Base-by-base conservation (phyloP, 2,329 filamentous ascomycete genomes). In the Scedosporium apiospermum region DNA sequence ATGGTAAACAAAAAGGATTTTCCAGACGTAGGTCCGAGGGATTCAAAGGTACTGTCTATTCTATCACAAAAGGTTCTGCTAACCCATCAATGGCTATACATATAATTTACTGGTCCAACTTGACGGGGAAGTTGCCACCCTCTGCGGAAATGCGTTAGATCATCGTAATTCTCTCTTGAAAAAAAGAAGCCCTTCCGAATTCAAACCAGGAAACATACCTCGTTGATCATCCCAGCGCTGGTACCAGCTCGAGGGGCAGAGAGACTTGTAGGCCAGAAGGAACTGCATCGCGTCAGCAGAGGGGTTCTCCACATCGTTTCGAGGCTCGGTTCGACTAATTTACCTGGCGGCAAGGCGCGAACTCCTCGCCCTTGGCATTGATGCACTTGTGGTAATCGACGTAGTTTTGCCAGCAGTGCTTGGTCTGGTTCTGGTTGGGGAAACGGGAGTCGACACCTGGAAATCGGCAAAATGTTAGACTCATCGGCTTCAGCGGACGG, bases 361-460 rank as follows among this genome's bases (percentile, higher is more conserved):
- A 98, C 76, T 97, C 93, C 84, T 98, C 93, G 79, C 93, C 93
- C 87, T 98, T 98, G 80, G 93, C 93, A 76, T 88, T 83, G 79
- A 97, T 92, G 84, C 95, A 99, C 87, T 99, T 99, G 88, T 99
- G 91, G 86, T 99, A 98, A 80, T 99, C 95, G 82, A 99, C 95
- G 82, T 99, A 99, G 87, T 99, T 99, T 80, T 99, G 96, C 95
- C 95, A 99, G 91, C 95, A 99, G 87, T 99, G 93, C 89, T 97
- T 97, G 81, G 93, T 89, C 83, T 95, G 91, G 84, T 99, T 99
- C 84, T 87, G 82, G 85, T 99, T 96, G 75, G 95, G 95, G 83
- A 98, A 99, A 78, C 95, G 93, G 79, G 95, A 95, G 78, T 99
- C 95, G 83, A 96, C 96, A 84, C 95, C 95, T 97, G 59, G 14